Percentiles rank a stretch among this genome's conserved stretches.
phyloP scores from a whole-genome alignment of 2,329 filamentous ascomycete species.

The Cercospora berteroae region DNA sequence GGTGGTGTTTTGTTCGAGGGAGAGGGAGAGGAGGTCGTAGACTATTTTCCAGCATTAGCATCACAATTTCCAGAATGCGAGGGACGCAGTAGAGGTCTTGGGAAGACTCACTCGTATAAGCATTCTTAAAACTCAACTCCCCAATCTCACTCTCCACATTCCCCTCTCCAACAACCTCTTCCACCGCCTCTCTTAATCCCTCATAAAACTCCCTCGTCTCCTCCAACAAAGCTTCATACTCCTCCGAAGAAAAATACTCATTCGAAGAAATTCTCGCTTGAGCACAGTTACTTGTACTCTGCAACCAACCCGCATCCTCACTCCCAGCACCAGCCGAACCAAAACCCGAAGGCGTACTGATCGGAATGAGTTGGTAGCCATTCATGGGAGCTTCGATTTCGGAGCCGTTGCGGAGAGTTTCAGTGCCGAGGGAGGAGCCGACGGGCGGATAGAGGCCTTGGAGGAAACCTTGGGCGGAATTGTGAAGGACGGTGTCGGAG shows the following conservation, averaged over 20 bases:
- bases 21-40: constrained; percentile 54
- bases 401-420: constrained; percentile 70
- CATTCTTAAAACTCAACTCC: constrained; percentile 59
- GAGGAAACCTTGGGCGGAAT: constrained; percentile 74
- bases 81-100: too few relatives aligned
- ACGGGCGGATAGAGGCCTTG: constrained; percentile 85
- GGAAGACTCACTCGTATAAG: constrained; percentile 61
- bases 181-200: constrained; percentile 52
- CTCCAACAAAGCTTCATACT: constrained; percentile 50
- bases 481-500: constrained; percentile 69
- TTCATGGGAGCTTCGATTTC: constrained; percentile 65
- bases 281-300: constrained; percentile 56
- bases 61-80: too few relatives aligned
- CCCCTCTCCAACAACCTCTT: constrained; percentile 47
- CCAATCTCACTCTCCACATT: constrained; percentile 22
- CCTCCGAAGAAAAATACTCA: constrained; percentile 53
- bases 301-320: constrained; percentile 58
- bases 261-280: constrained; percentile 59
- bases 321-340: constrained; percentile 57
- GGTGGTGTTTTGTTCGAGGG: constrained; percentile 51
- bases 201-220: constrained; percentile 56
- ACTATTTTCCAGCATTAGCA: too few relatives aligned
- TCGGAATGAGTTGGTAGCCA: constrained; percentile 81
- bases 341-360: constrained; percentile 52
- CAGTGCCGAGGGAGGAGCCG: constrained; percentile 50